Base-by-base conservation (phyloP, 768 basidiomycete genomes). In the Hygrocybe punicea region DNA sequence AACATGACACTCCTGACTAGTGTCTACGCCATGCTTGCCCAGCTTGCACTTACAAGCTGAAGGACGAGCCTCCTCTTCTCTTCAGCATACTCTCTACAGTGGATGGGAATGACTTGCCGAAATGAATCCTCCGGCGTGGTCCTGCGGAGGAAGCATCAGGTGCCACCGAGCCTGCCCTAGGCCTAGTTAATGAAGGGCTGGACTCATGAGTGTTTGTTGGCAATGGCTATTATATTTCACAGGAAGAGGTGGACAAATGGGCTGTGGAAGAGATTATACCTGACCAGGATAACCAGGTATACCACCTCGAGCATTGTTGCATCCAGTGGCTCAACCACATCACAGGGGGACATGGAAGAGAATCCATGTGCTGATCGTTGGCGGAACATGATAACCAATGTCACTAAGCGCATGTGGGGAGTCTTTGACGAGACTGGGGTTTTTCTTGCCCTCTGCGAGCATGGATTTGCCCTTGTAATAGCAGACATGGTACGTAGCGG, bases 401-500 rank as follows among this genome's bases (percentile, higher is more conserved):
- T 62, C 1, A 58, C 52, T 0, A 53, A 58, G 4, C 51, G 51
- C 16, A 67, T 66, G 64, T 69, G 65, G 67, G 65, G 63, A 0
- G 58, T 69, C 0, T 71, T 68, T 54, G 66, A 69, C 10, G 66
- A 70, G 57, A 68, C 67, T 1, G 67, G 69, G 1, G 49, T 68
- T 16, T 72, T 71, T 44, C 50, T 71, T 0, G 51, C 58, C 0
- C 52, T 67, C 0, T 72, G 71, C 50, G 58, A 60, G 1, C 71
- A 72, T 46, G 65, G 69, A 1, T 53, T 29, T 29, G 8, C 29
- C 8, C 29, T 29, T 29, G 29, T 29, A 8, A 29, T 29, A 4
- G 29, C 29, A 8, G 67, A 67, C 53, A 73, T 68, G 69, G 65
- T 71, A 6, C 51, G 56, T 4, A 71, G 70, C 45, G 68, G 70